Percentiles rank a stretch among this genome's conserved stretches.
Evolutionary conservation across 2,329 filamentous ascomycete species (phyloP).

Genomic region (Colletotrichum salicis): DNA sequence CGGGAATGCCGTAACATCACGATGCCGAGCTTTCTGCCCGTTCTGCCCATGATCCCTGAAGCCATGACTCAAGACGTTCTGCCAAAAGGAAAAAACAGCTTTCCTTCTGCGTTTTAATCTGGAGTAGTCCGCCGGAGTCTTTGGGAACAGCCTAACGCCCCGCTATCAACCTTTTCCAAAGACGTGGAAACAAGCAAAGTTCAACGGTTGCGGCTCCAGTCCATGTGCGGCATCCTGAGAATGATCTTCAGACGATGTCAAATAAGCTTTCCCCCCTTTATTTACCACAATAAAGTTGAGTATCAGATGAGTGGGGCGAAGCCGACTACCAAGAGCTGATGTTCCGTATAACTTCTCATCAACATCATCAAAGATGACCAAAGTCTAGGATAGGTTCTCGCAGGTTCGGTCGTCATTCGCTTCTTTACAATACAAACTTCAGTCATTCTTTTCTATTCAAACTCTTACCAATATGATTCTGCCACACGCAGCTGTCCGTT

Average conservation of each 20-base stretch:
- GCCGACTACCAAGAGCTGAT: not conserved
- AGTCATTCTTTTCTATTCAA: conserved; percentile 5
- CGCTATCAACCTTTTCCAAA: not conserved
- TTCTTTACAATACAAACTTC: not conserved
- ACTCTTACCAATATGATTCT: conserved; percentile 3
- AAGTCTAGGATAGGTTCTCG: not conserved
- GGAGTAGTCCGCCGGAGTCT: not conserved
- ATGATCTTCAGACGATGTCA: not conserved
- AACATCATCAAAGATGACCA: not conserved
- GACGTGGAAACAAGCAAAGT: not conserved
- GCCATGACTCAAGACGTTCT: not conserved
- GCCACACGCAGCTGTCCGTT: conserved; percentile 13
- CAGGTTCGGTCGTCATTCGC: conserved; percentile 1
- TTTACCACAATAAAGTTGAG: not conserved
- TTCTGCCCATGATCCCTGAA: not conserved
- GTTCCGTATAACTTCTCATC: not conserved
- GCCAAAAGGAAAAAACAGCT: not conserved
- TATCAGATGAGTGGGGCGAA: not conserved
- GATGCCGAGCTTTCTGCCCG: not conserved
- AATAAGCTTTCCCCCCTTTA: not conserved
- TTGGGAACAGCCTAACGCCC: not conserved
- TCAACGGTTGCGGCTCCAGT: not conserved
- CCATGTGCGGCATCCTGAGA: not conserved
- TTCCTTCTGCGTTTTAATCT: not conserved
- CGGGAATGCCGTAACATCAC: not conserved